Conservation (phyloP, 176 grass and related monocot genomes). For the Raddia guianensis region DNA sequence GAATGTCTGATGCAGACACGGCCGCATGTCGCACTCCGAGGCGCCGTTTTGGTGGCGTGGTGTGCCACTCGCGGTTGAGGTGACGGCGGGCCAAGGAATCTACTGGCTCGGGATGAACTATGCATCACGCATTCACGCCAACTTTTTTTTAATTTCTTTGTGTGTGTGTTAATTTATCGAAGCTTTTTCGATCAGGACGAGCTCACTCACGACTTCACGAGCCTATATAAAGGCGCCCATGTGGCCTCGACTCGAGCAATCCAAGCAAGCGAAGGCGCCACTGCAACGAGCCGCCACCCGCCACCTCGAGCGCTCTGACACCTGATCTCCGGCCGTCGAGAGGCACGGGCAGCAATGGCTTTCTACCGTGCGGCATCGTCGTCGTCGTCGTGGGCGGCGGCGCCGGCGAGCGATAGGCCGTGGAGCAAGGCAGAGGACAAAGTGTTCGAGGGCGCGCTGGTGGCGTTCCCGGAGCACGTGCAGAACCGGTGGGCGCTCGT, state of each 20-base stretch:
- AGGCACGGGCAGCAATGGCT: conserved; percentile 25
- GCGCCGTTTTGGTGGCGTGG: not conserved
- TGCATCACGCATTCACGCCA: not conserved
- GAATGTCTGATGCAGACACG: not conserved
- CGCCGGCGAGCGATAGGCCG: not conserved
- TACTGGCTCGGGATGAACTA: not conserved
- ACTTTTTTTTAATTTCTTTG: too few species aligned
- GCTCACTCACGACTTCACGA: not conserved
- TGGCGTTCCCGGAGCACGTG: conserved; percentile 60
- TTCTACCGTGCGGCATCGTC: conserved; percentile 27
- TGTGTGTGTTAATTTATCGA: too few species aligned
- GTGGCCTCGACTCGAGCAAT: not conserved
- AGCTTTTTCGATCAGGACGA: too few species aligned
- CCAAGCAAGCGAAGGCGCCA: not conserved
- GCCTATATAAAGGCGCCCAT: conserved; percentile 30
- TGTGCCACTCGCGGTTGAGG: not conserved
- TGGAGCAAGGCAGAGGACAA: conserved; percentile 91
- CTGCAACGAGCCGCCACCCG: not conserved
- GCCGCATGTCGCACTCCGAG: not conserved
- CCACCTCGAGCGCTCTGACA: not conserved
- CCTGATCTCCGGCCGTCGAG: not conserved
- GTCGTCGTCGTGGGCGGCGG: conserved; percentile 18
- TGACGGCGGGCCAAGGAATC: not conserved
- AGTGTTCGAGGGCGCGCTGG: conserved; percentile 70
- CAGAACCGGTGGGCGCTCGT: conserved; percentile 69